Percentiles rank a stretch among this genome's conserved stretches.
phyloP scores from a whole-genome alignment of 805 yeast species.

The Suhomyces xylopsoci region DNA sequence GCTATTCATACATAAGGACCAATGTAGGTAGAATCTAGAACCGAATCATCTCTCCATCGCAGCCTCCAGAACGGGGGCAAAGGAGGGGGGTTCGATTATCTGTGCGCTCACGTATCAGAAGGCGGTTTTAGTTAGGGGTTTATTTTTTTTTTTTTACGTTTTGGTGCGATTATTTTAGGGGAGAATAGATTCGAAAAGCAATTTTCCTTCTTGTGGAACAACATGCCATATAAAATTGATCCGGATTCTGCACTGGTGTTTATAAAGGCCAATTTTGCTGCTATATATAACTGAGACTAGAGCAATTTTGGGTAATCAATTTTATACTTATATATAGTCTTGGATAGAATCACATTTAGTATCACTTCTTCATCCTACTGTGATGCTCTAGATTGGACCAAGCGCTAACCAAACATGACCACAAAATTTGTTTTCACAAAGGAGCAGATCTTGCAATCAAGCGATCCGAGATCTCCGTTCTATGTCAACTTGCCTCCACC shows the following conservation, averaged over 20 bases:
- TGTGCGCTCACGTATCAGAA: not conserved
- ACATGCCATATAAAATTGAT: not conserved
- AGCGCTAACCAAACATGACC: not conserved
- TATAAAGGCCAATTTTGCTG: not conserved
- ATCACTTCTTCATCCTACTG: not conserved
- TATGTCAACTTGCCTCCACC: conserved; percentile 35
- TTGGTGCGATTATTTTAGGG: not conserved
- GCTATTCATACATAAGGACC: not conserved
- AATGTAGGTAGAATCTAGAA: not conserved
- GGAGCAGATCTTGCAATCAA: conserved; percentile 25
- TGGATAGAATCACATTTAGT: not conserved
- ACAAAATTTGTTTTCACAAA: conserved; percentile 7
- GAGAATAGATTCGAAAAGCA: not conserved
- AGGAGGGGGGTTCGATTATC: not conserved
- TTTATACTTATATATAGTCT: not conserved
- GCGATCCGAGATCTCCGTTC: conserved; percentile 37
- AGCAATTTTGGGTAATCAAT: not conserved
- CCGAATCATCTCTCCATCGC: not conserved
- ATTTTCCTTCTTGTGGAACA: not conserved
- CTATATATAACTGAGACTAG: not conserved
- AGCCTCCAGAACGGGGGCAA: not conserved
- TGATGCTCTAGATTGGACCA: not conserved
- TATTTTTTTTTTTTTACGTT: not conserved
- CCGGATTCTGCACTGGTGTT: not conserved
- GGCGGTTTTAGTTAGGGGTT: not conserved